Percentiles rank a stretch among this genome's conserved stretches.
phyloP scores from a whole-genome alignment of 164 flowering plant species.

The Berberis thunbergii region DNA sequence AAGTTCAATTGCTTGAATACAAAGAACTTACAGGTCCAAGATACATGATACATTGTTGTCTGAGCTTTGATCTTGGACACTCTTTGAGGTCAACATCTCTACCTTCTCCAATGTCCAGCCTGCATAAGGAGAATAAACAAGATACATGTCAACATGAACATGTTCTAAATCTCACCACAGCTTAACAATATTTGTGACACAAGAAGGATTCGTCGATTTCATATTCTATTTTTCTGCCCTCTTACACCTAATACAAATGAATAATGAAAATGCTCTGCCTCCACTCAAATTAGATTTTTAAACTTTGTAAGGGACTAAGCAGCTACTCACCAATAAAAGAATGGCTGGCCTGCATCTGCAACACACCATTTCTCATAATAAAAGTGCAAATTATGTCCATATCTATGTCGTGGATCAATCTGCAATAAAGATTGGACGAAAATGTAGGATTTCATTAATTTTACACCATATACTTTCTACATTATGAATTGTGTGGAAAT shows the following conservation, averaged over 20 bases:
- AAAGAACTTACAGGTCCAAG: conserved; percentile 78
- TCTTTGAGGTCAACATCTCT: conserved; percentile 63
- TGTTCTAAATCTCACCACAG: not conserved
- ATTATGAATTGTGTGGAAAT: no score
- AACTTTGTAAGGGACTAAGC: not conserved
- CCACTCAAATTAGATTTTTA: no score
- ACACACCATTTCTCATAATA: conserved; percentile 83
- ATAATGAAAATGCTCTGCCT: no score
- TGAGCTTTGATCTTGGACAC: conserved; percentile 70
- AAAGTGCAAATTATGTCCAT: conserved; percentile 72
- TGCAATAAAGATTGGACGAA: conserved; percentile 8
- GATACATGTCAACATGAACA: not conserved
- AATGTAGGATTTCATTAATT: not conserved
- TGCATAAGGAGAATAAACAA: conserved; percentile 15
- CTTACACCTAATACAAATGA: no score
- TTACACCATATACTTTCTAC: not conserved
- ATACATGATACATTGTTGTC: conserved; percentile 72
- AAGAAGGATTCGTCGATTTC: no score
- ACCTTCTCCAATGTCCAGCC: conserved; percentile 93
- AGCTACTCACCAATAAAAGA: conserved; percentile 74
- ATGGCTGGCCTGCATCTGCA: conserved; percentile 77
- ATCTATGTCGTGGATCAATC: conserved; percentile 93
- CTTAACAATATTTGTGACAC: no score
- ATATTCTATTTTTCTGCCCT: no score
- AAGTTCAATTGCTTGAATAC: not conserved